Conservation (phyloP, 164 flowering plant species). For the Liquidambar formosana region DNA sequence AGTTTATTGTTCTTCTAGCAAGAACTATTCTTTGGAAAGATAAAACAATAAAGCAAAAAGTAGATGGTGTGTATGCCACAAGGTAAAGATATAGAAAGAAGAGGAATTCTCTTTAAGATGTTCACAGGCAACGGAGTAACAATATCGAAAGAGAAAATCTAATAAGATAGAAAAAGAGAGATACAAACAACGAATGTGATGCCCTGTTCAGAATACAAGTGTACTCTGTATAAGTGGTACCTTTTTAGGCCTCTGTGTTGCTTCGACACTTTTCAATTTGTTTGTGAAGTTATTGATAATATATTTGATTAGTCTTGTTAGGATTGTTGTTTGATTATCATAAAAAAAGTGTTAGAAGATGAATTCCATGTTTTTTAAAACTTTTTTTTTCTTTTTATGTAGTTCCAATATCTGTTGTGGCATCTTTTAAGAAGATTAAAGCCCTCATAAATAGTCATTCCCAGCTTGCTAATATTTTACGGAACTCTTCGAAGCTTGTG, state of each 20-base stretch:
- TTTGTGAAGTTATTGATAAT: neutral
- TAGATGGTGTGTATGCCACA: no score
- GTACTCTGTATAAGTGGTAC: neutral
- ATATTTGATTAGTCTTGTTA: neutral
- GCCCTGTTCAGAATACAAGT: neutral
- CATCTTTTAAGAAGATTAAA: constrained; percentile 93
- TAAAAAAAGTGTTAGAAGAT: neutral
- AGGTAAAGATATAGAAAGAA: no score
- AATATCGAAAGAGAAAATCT: no score
- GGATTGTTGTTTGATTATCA: neutral
- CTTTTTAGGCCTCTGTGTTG: neutral
- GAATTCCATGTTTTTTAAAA: neutral
- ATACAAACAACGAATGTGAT: no score
- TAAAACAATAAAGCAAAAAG: no score
- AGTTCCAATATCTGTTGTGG: constrained; percentile 92
- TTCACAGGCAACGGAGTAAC: no score
- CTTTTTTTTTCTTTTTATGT: constrained; percentile 20
- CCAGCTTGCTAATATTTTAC: constrained; percentile 72
- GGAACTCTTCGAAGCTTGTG: constrained; percentile 82
- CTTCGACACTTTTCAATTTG: neutral
- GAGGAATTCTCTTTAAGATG: no score
- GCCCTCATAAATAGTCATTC: constrained; percentile 53
- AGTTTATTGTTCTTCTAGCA: no score
- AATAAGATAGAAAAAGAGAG: no score
- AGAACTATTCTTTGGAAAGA: no score